Evolutionary conservation across 176 grass and related monocot species (phyloP).

Genomic region (Rhipidocladum racemiflorum): DNA sequence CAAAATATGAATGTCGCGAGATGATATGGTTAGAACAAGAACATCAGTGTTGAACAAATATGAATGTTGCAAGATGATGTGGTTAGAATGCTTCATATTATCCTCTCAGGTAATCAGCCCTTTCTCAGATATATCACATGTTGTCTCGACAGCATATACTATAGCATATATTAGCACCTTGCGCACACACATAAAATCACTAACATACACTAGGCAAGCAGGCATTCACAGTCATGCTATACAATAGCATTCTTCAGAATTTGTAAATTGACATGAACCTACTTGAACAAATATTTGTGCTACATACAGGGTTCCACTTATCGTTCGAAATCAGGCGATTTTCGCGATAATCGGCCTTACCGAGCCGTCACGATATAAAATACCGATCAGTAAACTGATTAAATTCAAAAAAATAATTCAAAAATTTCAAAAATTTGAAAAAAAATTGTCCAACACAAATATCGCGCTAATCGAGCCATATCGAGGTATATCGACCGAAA

Average conservation of each 20-base stretch:
- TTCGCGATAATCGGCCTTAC: too few species aligned
- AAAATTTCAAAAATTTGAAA: too few species aligned
- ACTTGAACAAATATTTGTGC: slow-evolving; percentile 14
- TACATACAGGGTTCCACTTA: too few species aligned
- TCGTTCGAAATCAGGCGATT: too few species aligned
- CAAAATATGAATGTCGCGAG: neutral
- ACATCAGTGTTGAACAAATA: neutral
- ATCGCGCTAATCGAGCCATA: too few species aligned
- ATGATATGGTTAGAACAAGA: slow-evolving; percentile 20
- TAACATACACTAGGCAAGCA: neutral
- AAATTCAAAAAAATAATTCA: too few species aligned
- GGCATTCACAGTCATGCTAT: slow-evolving; percentile 1
- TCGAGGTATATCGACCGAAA: too few species aligned
- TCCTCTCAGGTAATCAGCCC: neutral
- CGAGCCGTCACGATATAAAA: too few species aligned
- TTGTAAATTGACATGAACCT: neutral
- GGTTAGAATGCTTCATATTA: neutral
- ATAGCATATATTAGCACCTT: neutral
- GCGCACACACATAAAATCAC: neutral
- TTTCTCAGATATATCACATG: neutral
- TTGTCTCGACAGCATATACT: neutral
- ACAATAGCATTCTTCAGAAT: neutral
- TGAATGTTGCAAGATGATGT: slow-evolving; percentile 20
- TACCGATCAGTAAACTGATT: too few species aligned
- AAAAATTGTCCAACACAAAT: too few species aligned